Evolutionary conservation across 768 basidiomycete species (phyloP).

Genomic region (Hypsizygus marmoreus): DNA sequence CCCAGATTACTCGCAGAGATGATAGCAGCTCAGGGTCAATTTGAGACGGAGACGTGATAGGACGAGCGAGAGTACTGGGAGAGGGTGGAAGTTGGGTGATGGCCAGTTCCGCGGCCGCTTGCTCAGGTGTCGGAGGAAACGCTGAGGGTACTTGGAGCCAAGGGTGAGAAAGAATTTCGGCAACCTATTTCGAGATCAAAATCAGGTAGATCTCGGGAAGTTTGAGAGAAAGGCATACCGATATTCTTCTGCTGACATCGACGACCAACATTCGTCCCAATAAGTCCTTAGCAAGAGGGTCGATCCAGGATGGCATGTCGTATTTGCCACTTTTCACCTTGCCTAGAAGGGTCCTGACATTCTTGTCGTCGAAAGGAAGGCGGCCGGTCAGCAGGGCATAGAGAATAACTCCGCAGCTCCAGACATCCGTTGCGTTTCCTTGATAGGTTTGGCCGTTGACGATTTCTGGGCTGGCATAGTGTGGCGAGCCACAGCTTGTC

Average conservation of each 20-base stretch:
- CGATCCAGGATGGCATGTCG: constrained; percentile 78
- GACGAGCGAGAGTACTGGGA: constrained; percentile 66
- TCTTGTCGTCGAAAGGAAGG: constrained; percentile 93
- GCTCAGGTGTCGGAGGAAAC: constrained; percentile 18
- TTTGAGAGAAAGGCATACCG: constrained; percentile 48
- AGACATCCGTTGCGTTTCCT: constrained; percentile 91
- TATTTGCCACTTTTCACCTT: constrained; percentile 90
- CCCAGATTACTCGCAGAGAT: constrained; percentile 84
- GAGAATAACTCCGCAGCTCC: constrained; percentile 95
- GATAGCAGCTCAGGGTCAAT: constrained; percentile 79
- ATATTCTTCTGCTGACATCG: constrained; percentile 77
- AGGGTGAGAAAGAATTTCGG: constrained; percentile 83
- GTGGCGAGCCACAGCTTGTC: constrained; percentile 95
- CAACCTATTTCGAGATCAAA: constrained; percentile 56
- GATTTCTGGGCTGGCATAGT: constrained; percentile 97
- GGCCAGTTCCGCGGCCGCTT: constrained; percentile 16
- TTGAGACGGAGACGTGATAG: constrained; percentile 64
- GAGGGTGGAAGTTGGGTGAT: constrained; percentile 57
- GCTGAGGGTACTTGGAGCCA: constrained; percentile 56
- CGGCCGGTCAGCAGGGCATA: constrained; percentile 88
- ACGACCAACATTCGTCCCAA: constrained; percentile 87
- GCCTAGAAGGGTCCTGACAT: constrained; percentile 69
- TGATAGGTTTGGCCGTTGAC: constrained; percentile 88
- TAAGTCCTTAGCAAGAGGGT: constrained; percentile 83
- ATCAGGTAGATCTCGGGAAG: constrained; percentile 4